Percentiles rank a stretch among this genome's conserved stretches.
Conservation (phyloP, 768 basidiomycete genomes). For the Sarcodon sp. region DNA sequence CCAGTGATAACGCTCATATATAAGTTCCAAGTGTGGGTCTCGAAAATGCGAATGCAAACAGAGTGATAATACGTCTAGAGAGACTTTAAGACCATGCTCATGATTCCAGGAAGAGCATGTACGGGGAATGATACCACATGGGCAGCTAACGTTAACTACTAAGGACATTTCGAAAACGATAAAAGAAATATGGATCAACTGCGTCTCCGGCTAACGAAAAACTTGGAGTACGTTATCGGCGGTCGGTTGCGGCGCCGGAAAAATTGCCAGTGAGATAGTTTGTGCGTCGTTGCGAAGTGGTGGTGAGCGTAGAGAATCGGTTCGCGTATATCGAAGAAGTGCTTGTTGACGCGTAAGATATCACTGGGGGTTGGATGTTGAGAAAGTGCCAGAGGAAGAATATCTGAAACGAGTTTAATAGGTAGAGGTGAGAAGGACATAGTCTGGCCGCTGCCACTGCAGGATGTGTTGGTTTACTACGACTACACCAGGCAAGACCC, state of each 20-base stretch:
- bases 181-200: neutral
- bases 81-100: neutral
- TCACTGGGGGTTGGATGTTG: conserved; percentile 5
- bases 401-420: conserved; percentile 10
- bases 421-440: conserved; percentile 9
- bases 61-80: no score
- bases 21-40: no score
- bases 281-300: conserved; percentile 7
- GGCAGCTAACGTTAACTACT: no score
- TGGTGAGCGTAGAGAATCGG: conserved; percentile 12
- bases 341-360: conserved; percentile 10
- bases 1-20: no score
- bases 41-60: no score
- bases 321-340: conserved; percentile 8
- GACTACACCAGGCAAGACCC: no score
- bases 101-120: no score
- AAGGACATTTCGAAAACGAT: neutral
- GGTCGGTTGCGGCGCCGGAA: no score
- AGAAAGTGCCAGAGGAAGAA: conserved; percentile 10
- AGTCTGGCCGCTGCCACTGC: no score
- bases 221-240: neutral
- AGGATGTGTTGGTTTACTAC: no score
- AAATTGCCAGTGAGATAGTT: neutral
- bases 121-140: no score
- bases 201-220: neutral